phyloP scores from a whole-genome alignment of 257 asterid genomes.

The Solanum virginianum region DNA sequence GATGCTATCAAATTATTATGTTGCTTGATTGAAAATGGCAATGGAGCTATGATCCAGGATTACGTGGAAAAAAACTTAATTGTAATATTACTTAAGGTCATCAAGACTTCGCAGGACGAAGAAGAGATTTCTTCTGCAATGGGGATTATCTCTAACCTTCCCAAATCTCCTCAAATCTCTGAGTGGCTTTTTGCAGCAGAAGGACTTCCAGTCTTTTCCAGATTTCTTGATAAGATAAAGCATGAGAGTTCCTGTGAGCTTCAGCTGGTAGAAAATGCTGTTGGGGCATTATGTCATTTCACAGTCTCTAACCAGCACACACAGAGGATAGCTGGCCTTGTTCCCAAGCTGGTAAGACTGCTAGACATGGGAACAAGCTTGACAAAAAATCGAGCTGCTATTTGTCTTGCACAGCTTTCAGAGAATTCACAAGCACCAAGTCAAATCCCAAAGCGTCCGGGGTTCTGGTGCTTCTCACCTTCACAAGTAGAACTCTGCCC shows the following conservation, averaged over 20 bases:
- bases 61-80: constrained; percentile 26
- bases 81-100: constrained; percentile 26
- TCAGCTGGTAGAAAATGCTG: constrained; percentile 33
- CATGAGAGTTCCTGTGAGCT: constrained; percentile 11
- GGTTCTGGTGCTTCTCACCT: constrained; percentile 46
- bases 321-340: constrained; percentile 37
- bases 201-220: constrained; percentile 17
- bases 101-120: constrained; percentile 22
- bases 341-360: constrained; percentile 31
- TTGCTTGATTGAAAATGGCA: constrained; percentile 26
- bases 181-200: constrained; percentile 40
- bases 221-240: constrained; percentile 10
- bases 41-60: constrained; percentile 18
- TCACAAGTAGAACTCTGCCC: constrained; percentile 34
- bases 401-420: constrained; percentile 46
- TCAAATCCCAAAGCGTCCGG: constrained; percentile 22
- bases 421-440: constrained; percentile 27
- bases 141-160: constrained; percentile 43
- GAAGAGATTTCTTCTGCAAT: constrained; percentile 42
- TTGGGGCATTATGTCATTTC: constrained; percentile 44
- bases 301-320: constrained; percentile 19
- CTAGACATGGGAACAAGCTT: constrained; percentile 32
- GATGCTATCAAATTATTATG: constrained; percentile 35
- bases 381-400: constrained; percentile 27
- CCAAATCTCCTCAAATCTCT: constrained; percentile 23